These are phyloP conservation scores for Skeletonema potamos DNA, from an alignment of 108 stramenopile genomes.

Conservation along the genomic window DNA sequence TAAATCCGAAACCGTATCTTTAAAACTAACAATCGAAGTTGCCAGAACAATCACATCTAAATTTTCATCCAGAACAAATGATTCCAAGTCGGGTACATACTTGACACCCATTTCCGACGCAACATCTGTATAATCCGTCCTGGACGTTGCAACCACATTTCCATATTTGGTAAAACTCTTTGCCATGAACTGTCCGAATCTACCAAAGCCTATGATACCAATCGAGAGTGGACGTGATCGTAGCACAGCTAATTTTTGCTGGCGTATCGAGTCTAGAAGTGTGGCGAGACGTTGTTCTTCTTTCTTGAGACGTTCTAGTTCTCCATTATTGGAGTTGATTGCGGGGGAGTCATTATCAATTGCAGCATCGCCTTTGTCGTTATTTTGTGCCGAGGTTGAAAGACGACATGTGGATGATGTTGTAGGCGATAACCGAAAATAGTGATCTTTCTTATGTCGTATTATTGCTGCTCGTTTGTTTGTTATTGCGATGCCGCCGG, in stretches of 20 bases:
- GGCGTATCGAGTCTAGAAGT: conserved; percentile 60
- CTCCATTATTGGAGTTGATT: conserved; percentile 22
- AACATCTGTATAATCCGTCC: conserved; percentile 73
- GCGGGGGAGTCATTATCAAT: too few species aligned
- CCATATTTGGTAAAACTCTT: conserved; percentile 71
- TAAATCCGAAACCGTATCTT: conserved; percentile 64
- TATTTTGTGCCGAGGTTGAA: background rate
- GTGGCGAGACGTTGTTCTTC: conserved; percentile 58
- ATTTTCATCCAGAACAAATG: conserved; percentile 56
- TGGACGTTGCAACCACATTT: conserved; percentile 52
- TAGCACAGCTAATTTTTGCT: conserved; percentile 62
- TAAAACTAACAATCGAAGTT: conserved; percentile 87
- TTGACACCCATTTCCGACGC: conserved; percentile 78
- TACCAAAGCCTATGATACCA: conserved; percentile 92
- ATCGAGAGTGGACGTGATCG: conserved; percentile 80
- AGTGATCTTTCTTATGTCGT: background rate
- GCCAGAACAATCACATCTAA: conserved; percentile 85
- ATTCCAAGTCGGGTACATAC: conserved; percentile 62
- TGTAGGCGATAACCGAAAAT: background rate
- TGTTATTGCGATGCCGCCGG: background rate
- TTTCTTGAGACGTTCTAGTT: conserved; percentile 68
- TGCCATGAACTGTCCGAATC: conserved; percentile 95
- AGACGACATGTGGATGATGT: background rate
- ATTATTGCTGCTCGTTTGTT: background rate
- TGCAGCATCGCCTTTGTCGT: background rate